Base-by-base conservation (phyloP, 805 yeast species). In the Metschnikowia bowlesiae region DNA sequence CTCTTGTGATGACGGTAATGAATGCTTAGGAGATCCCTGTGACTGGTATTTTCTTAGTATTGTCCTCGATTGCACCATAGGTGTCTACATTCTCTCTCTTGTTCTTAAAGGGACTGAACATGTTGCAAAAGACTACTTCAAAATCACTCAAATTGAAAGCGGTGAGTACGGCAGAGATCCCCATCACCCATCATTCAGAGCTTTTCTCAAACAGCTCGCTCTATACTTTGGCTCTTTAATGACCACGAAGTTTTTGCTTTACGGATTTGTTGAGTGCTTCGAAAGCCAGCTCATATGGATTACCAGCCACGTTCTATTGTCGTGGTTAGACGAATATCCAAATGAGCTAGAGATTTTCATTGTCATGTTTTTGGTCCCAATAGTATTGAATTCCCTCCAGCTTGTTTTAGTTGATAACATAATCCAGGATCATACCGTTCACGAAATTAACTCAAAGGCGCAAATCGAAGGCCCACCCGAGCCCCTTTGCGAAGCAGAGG, bases 41-140 rank as follows among this genome's bases (percentile, higher is more conserved):
- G 92, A 89, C 58, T 94, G 97, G 94, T 92, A 94, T 70, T 92
- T 92, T 62, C 72, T 94, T 48, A 92, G 88, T 61, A 79, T 92
- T 36, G 75, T 92, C 30, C 80, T 92, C 63, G 99, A 92, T 66
- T 91, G 98, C 39, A 92, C 99, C 0, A 77, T 91, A 6, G 99
- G 99, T 0, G 92, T 92, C 2, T 95, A 95, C 6, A 79, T 92
- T 2, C 73, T 91, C 30, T 78, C 78, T 51, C 53, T 73, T 2
- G 71, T 83, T 1, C 85, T 84, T 62, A 68, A 65, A 13, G 48
- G 73, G 2, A 79, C 80, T 18, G 72, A 71, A 54, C 61, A 60
- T 32, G 57, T 76, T 2, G 75, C 80, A 22, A 68, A 79, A n/a
- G 50, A 68, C 37, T 79, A 79, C 45, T 55, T 73, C 32, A 66